A percentile compares a stretch with the other conserved stretches of the same genome.
Evolutionary conservation across 2,329 filamentous ascomycete species (phyloP).

Genomic region (Colletotrichum scovillei): DNA sequence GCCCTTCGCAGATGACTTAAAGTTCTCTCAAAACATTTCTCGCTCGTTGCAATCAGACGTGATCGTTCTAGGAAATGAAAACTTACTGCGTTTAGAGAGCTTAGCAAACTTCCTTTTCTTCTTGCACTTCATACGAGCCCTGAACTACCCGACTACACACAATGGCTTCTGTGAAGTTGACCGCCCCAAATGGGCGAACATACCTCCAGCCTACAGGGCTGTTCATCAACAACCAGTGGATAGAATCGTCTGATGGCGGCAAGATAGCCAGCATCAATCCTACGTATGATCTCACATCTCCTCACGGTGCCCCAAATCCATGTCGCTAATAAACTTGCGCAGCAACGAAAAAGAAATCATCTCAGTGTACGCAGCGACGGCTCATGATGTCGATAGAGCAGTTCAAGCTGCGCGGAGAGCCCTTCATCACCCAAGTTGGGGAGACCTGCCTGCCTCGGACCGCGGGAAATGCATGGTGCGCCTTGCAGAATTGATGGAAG

Average conservation of each 20-base stretch:
- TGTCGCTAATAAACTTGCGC: not conserved
- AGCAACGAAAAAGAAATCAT: conserved; percentile 74
- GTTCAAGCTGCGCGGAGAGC: conserved; percentile 77
- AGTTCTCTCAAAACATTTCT: not conserved
- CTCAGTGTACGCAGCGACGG: conserved; percentile 75
- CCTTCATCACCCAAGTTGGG: conserved; percentile 76
- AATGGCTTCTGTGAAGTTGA: conserved; percentile 42
- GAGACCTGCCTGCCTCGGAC: conserved; percentile 73
- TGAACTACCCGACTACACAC: not conserved
- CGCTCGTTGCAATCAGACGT: not conserved
- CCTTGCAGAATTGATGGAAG: conserved; percentile 75
- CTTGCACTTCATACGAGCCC: not conserved
- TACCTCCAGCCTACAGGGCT: conserved; percentile 81
- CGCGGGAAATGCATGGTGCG: conserved; percentile 76
- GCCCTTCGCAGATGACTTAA: not conserved
- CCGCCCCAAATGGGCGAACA: conserved; percentile 79
- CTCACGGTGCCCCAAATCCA: not conserved
- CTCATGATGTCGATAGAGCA: conserved; percentile 75
- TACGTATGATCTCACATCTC: conserved; percentile 58
- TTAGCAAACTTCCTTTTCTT: not conserved
- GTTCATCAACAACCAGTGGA: conserved; percentile 87
- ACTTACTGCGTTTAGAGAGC: not conserved
- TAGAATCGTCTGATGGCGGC: conserved; percentile 72
- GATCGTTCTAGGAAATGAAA: not conserved
- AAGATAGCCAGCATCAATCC: conserved; percentile 78